Percentiles rank a stretch among this genome's conserved stretches.
These are phyloP conservation scores for Strobilomyces echinocephalus DNA, from an alignment of 768 basidiomycete species.

Conservation along the genomic window DNA sequence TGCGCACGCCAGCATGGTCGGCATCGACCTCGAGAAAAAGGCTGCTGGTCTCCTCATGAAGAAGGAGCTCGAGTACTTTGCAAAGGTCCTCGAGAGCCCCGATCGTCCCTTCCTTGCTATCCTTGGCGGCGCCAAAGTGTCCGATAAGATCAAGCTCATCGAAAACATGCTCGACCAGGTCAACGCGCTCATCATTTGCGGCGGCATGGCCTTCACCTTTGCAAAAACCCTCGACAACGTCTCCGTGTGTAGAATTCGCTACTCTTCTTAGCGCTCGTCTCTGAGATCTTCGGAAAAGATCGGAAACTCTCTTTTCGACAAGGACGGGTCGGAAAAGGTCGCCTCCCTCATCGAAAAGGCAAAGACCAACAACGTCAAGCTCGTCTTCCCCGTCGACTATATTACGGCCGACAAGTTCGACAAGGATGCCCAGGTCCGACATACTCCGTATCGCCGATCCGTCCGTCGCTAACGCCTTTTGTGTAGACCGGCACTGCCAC, in stretches of 20 bases:
- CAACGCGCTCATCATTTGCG: conserved; percentile 91
- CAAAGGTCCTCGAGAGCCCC: conserved; percentile 92
- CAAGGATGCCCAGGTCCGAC: conserved; percentile 76
- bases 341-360: conserved; percentile 83
- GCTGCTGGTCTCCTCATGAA: conserved; percentile 97
- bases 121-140: conserved; percentile 97
- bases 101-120: conserved; percentile 97
- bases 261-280: neutral
- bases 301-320: conserved; percentile 91
- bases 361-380: conserved; percentile 82
- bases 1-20: conserved; percentile 98
- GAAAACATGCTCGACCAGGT: conserved; percentile 99
- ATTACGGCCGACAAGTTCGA: conserved; percentile 93
- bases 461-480: conserved; percentile 3
- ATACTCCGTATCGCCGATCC: neutral
- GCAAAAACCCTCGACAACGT: conserved; percentile 87
- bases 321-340: conserved; percentile 84
- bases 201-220: conserved; percentile 99
- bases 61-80: conserved; percentile 98
- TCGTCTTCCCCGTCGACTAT: conserved; percentile 95
- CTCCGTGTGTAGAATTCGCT: conserved; percentile 41
- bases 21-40: conserved; percentile 84
- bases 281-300: conserved; percentile 45
- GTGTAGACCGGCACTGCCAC: conserved; percentile 67
- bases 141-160: conserved; percentile 97